A percentile compares a stretch with the other conserved stretches of the same genome.
Evolutionary conservation across 1,139 yeast genomes (phyloP).

Genomic region (Spencermartinsiella ligniputridi): DNA sequence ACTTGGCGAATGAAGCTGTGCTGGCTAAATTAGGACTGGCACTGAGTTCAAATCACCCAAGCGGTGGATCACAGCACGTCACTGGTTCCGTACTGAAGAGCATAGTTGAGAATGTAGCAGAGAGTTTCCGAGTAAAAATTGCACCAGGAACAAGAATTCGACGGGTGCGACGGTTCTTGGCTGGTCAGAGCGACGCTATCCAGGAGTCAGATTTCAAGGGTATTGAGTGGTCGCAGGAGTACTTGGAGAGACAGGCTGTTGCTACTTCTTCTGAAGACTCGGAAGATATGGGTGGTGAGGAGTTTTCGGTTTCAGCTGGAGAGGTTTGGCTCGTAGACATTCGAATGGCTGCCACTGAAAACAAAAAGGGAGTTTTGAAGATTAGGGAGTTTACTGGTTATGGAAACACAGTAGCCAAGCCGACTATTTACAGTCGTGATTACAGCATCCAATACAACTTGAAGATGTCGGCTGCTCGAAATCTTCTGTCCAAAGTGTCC

Average conservation of each 20-base stretch:
- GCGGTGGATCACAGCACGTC: slow-evolving; percentile 39
- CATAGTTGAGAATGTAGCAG: slow-evolving; percentile 78
- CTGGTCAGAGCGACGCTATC: slow-evolving; percentile 91
- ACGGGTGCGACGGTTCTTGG: slow-evolving; percentile 85
- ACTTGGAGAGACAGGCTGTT: slow-evolving; percentile 35
- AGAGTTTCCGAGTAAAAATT: slow-evolving; percentile 72
- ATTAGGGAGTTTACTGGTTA: slow-evolving; percentile 28
- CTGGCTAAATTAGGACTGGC: slow-evolving; percentile 70
- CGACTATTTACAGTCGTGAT: slow-evolving; percentile 81
- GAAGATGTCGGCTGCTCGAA: slow-evolving; percentile 70
- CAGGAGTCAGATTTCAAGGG: slow-evolving; percentile 92
- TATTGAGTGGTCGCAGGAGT: slow-evolving; percentile 76
- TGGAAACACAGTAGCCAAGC: slow-evolving; percentile 32
- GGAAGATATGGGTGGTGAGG: slow-evolving; percentile 30
- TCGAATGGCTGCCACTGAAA: slow-evolving; percentile 63
- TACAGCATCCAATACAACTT: slow-evolving; percentile 73
- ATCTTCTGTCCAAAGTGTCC: slow-evolving; percentile 66
- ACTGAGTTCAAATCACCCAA: slow-evolving; percentile 55
- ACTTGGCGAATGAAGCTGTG: slow-evolving; percentile 81
- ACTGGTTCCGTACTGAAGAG: slow-evolving; percentile 67
- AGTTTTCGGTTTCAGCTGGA: slow-evolving; percentile 67
- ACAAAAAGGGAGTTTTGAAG: slow-evolving; percentile 27
- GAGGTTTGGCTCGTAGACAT: slow-evolving; percentile 86
- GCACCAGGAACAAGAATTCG: slow-evolving; percentile 92
- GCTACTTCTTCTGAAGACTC: slow-evolving; percentile 18